Conservation (phyloP, 1,284 basidiomycete genomes). For the Cryptococcus hybrid region DNA sequence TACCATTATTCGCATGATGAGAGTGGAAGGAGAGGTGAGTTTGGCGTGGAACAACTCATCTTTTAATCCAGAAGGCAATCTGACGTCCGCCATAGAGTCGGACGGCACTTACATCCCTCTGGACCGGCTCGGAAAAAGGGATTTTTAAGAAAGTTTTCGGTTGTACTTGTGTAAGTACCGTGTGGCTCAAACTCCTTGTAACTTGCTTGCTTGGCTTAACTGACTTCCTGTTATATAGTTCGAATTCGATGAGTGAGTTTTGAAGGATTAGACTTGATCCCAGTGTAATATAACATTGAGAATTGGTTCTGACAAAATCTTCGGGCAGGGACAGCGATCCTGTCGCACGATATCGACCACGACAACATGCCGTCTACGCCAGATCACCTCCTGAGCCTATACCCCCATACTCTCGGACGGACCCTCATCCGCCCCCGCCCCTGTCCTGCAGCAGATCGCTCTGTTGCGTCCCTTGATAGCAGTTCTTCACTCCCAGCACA, state of each 20-base stretch:
- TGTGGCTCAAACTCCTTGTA: neutral
- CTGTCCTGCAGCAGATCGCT: neutral
- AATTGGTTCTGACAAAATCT: no score
- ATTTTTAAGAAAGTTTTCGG: neutral
- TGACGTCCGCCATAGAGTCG: no score
- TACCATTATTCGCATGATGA: neutral
- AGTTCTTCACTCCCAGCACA: no score
- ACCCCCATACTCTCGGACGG: neutral
- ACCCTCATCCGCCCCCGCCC: neutral
- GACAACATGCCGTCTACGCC: neutral
- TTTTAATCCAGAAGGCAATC: neutral
- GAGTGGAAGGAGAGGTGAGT: neutral
- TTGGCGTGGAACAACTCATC: neutral
- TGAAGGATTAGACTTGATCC: no score
- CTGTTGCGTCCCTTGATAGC: neutral
- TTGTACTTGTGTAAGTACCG: neutral
- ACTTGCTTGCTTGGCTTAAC: neutral
- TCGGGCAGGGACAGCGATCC: neutral
- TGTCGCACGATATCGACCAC: neutral
- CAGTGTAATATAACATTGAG: no score
- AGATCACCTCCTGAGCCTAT: neutral
- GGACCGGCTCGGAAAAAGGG: neutral
- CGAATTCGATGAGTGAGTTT: neutral
- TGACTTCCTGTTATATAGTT: neutral
- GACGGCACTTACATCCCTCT: neutral